Base-by-base conservation (phyloP, 805 yeast genomes). In the Spathaspora arborariae region DNA sequence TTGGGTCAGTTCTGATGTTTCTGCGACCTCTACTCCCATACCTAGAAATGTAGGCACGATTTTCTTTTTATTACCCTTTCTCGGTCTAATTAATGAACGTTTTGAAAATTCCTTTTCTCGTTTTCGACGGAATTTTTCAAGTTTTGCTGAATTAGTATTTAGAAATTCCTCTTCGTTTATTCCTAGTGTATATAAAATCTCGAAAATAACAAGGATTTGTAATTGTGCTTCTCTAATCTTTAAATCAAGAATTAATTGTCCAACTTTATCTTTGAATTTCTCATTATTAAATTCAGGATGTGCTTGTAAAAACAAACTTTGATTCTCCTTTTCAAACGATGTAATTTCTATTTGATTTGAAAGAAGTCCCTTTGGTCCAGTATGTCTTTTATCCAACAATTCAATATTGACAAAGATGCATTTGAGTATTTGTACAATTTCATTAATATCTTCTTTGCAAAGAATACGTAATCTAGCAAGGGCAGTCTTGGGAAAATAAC, bases 141-240 rank as follows among this genome's bases (percentile, higher is more conserved):
- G 24, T 37, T 37, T 19, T 13, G 24, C 15, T 47, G 26, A 45
- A 54, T 49, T 54, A 36, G 41, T 46, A 35, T 45, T 63, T 54
- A 70, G 62, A 55, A 63, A 71, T 16, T 51, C 62, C 20, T 49
- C 56, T 57, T 65, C 76, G 45, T 72, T 74, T 6, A 70, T 49
- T 4, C 58, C 59, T 47, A 66, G 57, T 9, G 63, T 41, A 19
- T 58, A 51, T 2, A 80, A 57, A 3, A 78, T 46, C 51, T 81
- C 85, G 36, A 81, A 52, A 2, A 77, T 50, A 0, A 79, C 49
- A 2, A 81, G 52, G 0, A 79, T 63, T 54, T 81, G 85, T 26
- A 81, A 56, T 50, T 80, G 83, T 1, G 82, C 76, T 51, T 81
- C 85, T 30, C 84, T 62, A 2, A 76, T 65, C 51, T 80, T 81